These are phyloP conservation scores for Neopestalotiopsis sp. DNA, from an alignment of 2,329 filamentous ascomycete species.

Conservation along the genomic window DNA sequence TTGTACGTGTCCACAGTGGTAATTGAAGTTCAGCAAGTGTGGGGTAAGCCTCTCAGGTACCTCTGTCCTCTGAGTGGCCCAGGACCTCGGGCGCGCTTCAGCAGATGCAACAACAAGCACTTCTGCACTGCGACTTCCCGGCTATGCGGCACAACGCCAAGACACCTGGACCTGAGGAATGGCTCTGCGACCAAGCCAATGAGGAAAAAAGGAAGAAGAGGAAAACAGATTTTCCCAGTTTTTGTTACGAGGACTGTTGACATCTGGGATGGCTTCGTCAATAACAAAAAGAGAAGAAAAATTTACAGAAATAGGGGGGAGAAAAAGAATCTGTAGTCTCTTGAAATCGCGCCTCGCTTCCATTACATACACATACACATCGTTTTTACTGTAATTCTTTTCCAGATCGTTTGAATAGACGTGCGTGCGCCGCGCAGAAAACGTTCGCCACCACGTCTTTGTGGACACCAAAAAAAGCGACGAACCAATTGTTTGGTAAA, in stretches of 20 bases:
- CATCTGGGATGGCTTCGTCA: not conserved
- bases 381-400: no score
- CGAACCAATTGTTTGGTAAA: not conserved
- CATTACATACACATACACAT: not conserved
- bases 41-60: not conserved
- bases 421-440: not conserved
- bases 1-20: not conserved
- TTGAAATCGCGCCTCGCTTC: not conserved
- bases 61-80: not conserved
- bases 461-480: not conserved
- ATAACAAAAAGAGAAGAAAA: not conserved
- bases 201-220: not conserved
- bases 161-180: not conserved
- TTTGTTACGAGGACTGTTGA: slow-evolving; percentile 3
- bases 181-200: not conserved
- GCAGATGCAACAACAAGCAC: no score
- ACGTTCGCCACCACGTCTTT: not conserved
- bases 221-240: not conserved
- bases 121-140: not conserved
- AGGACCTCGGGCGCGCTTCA: not conserved
- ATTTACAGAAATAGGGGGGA: not conserved
- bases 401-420: no score
- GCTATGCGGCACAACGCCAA: not conserved
- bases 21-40: not conserved
- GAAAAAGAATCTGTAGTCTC: not conserved